Percentiles rank a stretch among this genome's conserved stretches.
Evolutionary conservation across 1,139 yeast genomes (phyloP).

Genomic region (Kluyveromyces sp.): DNA sequence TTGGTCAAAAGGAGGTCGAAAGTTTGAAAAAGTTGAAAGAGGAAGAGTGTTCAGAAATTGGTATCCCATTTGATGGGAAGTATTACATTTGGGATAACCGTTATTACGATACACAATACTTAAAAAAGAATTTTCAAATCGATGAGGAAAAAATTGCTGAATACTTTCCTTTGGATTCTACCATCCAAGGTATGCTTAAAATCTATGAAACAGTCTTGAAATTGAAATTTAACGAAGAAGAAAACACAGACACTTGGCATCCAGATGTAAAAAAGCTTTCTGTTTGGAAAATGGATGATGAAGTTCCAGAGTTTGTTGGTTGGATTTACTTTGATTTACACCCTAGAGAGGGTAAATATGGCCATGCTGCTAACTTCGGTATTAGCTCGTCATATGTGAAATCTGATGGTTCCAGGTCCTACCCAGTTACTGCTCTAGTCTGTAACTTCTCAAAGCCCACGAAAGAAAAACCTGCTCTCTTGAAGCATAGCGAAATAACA

Average conservation of each 20-base stretch:
- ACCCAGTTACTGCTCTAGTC: conserved; percentile 71
- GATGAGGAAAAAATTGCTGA: conserved; percentile 67
- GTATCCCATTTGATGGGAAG: conserved; percentile 35
- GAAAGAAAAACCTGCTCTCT: conserved; percentile 59
- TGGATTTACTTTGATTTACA: conserved; percentile 75
- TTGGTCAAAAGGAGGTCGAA: conserved; percentile 49
- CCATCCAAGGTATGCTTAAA: conserved; percentile 59
- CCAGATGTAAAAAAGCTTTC: conserved; percentile 68
- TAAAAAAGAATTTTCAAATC: conserved; percentile 62
- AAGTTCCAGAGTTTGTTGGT: conserved; percentile 57
- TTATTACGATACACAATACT: conserved; percentile 54
- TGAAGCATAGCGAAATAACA: conserved; percentile 70
- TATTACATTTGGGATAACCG: conserved; percentile 71
- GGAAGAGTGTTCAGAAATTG: conserved; percentile 41
- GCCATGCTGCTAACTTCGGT: conserved; percentile 81
- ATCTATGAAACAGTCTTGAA: conserved; percentile 64
- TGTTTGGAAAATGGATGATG: conserved; percentile 57
- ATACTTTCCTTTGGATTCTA: conserved; percentile 66
- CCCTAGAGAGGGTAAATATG: conserved; percentile 80
- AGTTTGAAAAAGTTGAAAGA: conserved; percentile 46
- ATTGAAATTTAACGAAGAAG: conserved; percentile 52
- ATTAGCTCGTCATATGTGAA: conserved; percentile 53
- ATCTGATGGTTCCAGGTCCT: conserved; percentile 42
- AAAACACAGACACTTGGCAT: conserved; percentile 53
- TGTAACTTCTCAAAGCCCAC: conserved; percentile 82